A percentile compares a stretch with the other conserved stretches of the same genome.
These are phyloP conservation scores for Drosera spatulata DNA, from an alignment of 179 eudicot species.

Conservation along the genomic window DNA sequence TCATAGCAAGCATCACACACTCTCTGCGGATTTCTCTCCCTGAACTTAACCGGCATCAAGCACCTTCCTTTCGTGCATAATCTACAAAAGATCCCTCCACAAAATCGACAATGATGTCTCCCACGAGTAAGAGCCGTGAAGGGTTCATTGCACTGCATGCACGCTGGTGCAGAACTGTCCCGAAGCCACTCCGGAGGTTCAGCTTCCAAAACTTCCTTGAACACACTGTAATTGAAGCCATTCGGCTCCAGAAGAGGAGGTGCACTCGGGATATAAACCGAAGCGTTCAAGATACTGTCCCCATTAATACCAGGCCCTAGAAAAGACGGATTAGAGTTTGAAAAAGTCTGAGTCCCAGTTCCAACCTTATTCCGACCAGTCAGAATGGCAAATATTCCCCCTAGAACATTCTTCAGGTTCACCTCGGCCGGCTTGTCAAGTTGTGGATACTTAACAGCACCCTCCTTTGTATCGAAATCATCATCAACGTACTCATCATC, in stretches of 20 bases:
- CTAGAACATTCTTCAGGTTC: constrained; percentile 75
- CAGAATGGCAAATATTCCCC: constrained; percentile 69
- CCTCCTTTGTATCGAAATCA: constrained; percentile 59
- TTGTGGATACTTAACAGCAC: constrained; percentile 19
- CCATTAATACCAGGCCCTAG: constrained; percentile 84
- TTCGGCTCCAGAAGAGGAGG: constrained; percentile 79
- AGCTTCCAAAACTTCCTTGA: constrained; percentile 84
- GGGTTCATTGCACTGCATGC: constrained; percentile 92
- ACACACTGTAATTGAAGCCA: constrained; percentile 50
- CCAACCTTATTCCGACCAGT: constrained; percentile 61
- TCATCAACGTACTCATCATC: constrained; percentile 48
- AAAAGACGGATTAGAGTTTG: constrained; percentile 69
- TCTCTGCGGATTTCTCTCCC: constrained; percentile 96
- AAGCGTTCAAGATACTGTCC: constrained; percentile 67
- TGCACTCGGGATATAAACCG: constrained; percentile 94
- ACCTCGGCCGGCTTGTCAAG: constrained; percentile 51
- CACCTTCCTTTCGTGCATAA: constrained; percentile 85
- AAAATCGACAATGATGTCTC: constrained; percentile 95
- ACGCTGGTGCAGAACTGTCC: constrained; percentile 64
- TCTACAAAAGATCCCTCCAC: constrained; percentile 93
- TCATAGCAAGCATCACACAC: constrained; percentile 97
- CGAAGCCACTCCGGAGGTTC: constrained; percentile 99
- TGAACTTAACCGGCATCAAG: constrained; percentile 82
- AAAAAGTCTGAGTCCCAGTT: constrained; percentile 17
- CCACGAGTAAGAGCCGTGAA: constrained; percentile 91